Evolutionary conservation across 768 basidiomycete genomes (phyloP).

Genomic region (Termitomyces eurrhizus): DNA sequence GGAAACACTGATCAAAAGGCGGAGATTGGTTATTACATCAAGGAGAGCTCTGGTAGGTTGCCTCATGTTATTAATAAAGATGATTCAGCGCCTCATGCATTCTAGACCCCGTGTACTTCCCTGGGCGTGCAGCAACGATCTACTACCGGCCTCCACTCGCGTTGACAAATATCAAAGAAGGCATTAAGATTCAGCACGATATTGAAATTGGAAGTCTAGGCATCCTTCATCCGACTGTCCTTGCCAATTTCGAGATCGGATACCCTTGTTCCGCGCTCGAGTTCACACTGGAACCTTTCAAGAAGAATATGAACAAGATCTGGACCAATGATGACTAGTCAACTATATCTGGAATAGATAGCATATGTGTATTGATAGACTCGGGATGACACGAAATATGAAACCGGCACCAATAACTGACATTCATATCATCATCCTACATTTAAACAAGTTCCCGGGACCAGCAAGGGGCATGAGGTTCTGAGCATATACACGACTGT

Average conservation of each 20-base stretch:
- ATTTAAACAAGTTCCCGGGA: neutral
- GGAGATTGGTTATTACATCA: constrained; percentile 85
- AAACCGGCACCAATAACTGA: neutral
- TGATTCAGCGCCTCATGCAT: neutral
- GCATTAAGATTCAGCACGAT: constrained; percentile 53
- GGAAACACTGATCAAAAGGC: constrained; percentile 50
- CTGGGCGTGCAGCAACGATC: constrained; percentile 90
- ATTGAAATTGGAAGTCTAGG: constrained; percentile 84
- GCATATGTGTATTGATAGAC: constrained; percentile 20
- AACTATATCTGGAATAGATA: neutral
- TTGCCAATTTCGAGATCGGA: constrained; percentile 90
- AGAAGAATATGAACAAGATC: constrained; percentile 59
- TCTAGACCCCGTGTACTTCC: constrained; percentile 90
- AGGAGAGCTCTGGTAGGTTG: constrained; percentile 75
- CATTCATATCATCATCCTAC: neutral
- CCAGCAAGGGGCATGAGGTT: neutral
- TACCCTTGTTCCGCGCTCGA: constrained; percentile 95
- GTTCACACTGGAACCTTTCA: constrained; percentile 94
- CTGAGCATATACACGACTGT: neutral
- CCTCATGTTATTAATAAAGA: neutral
- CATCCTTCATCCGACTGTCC: constrained; percentile 87
- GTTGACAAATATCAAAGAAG: constrained; percentile 34
- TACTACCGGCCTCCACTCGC: constrained; percentile 66
- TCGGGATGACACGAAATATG: neutral
- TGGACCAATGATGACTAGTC: constrained; percentile 52